Base-by-base conservation (phyloP, 2,329 filamentous ascomycete genomes). In the Talaromyces piceae region DNA sequence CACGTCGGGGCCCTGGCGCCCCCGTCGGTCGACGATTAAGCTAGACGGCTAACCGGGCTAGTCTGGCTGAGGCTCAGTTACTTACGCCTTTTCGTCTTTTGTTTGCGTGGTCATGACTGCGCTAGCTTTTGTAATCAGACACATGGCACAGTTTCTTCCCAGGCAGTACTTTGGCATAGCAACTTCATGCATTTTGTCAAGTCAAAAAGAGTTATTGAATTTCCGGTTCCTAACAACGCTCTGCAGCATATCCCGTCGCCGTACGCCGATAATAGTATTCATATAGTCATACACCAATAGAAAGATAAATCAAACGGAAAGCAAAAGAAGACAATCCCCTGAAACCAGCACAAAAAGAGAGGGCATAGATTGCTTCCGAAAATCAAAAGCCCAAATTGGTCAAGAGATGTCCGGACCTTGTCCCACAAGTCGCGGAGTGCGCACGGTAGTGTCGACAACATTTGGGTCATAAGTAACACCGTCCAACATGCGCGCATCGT, bases 401-500 rank as follows among this genome's bases (percentile, higher is more conserved):
- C 54, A 51, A 37, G 16, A 37, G 20, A 9, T 4, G 16, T 60
- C 49, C 28, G 51, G 49, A 13, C 55, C 54, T 47, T 56, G 51
- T 12, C 67, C 64, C 16, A 75, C 68, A 13, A 79, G 73, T 1
- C 81, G 71, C 1, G 81, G 80, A 0, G 80, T 77, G 20, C 77
- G 72, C 47, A 78, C 77, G 1, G 83, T 84, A 2, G 82, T 86
- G 65, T 87, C 84, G 22, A 86, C 75, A 55, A 84, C 75, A 54
- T 82, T 77, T 37, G 74, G 65, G 30, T 79, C 76, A 59, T 84
- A 84, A 2, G 82, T 79, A 37, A 87, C 76, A 1, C 83, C 84
- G 62, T 88, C 83, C 51, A 86, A 72, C 76, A 84, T 82, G 47
- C 79, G 77, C 16, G 82, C 82, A 60, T 86, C 82, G 2, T 57